A percentile compares a stretch with the other conserved stretches of the same genome.
Conservation (phyloP, 148 eudicot genomes). For the Oxyria digyna region DNA sequence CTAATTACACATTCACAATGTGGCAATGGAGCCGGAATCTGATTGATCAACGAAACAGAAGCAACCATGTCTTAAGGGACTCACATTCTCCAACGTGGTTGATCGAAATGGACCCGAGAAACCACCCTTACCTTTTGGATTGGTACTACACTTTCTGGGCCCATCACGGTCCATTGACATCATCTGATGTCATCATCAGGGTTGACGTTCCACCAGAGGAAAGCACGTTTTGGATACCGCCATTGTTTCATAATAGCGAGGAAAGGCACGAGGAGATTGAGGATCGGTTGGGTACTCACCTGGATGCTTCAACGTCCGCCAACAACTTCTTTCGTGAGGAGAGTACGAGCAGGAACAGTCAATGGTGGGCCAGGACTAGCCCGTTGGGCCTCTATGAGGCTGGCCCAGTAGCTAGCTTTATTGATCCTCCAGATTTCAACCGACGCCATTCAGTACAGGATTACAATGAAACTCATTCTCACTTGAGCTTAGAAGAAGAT, state of each 20-base stretch:
- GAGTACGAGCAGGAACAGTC: constrained; percentile 26
- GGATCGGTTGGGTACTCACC: too few relatives aligned
- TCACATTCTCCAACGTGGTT: constrained; percentile 22
- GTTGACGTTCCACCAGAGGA: constrained; percentile 15
- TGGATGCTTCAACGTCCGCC: too few relatives aligned
- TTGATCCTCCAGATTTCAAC: constrained; percentile 55
- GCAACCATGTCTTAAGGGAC: constrained; percentile 35
- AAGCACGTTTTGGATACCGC: constrained; percentile 27
- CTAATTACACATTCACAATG: constrained; percentile 13
- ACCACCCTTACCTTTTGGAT: constrained; percentile 67
- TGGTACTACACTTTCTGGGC: constrained; percentile 60
- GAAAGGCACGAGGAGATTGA: too few relatives aligned
- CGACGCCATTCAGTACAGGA: constrained; percentile 3
- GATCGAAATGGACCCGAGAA: constrained; percentile 37
- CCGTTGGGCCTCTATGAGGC: background rate
- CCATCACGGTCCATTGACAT: constrained; percentile 16
- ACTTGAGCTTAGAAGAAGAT: constrained; percentile 27
- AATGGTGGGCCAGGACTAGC: background rate
- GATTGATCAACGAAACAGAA: constrained; percentile 25
- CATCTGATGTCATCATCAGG: constrained; percentile 15
- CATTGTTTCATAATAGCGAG: too few relatives aligned
- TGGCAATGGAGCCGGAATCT: constrained; percentile 27
- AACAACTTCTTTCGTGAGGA: constrained; percentile 9
- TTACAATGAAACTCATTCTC: constrained; percentile 18
- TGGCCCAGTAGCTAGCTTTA: constrained; percentile 25